phyloP scores from a whole-genome alignment of 331 rosid species.

The Prunus yedoensis region DNA sequence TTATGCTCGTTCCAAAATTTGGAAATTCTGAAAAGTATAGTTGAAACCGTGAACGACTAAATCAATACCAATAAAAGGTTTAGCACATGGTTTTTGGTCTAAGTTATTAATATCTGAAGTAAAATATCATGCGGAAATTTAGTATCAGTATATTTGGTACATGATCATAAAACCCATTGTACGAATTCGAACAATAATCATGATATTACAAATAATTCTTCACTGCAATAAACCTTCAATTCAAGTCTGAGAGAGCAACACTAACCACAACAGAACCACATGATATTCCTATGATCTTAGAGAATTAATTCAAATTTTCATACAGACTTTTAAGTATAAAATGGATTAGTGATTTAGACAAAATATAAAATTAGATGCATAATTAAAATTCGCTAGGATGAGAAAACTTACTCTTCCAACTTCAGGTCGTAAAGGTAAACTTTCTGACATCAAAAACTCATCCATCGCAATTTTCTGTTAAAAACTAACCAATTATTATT shows the following conservation, averaged over 20 bases:
- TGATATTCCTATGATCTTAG: not conserved
- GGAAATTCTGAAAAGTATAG: no score
- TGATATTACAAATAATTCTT: no score
- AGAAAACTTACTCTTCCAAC: conserved; percentile 73
- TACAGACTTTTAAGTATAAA: not conserved
- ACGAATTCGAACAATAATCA: not conserved
- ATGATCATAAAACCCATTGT: not conserved
- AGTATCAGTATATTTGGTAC: not conserved
- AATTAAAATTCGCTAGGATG: conserved; percentile 19
- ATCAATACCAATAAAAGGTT: no score
- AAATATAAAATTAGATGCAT: no score
- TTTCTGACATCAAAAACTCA: conserved; percentile 67
- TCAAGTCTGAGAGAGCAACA: not conserved
- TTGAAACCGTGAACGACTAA: no score
- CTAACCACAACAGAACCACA: no score
- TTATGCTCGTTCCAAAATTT: no score
- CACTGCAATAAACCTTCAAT: not conserved
- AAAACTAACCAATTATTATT: conserved; percentile 28
- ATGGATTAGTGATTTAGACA: not conserved
- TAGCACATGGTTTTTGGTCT: no score
- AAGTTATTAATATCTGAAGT: no score
- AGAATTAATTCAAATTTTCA: no score
- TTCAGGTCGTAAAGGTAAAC: conserved; percentile 77
- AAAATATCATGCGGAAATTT: not conserved
- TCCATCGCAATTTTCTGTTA: conserved; percentile 69